Base-by-base conservation (phyloP, 106 monocot species). In the Amphibolis antarctica region DNA sequence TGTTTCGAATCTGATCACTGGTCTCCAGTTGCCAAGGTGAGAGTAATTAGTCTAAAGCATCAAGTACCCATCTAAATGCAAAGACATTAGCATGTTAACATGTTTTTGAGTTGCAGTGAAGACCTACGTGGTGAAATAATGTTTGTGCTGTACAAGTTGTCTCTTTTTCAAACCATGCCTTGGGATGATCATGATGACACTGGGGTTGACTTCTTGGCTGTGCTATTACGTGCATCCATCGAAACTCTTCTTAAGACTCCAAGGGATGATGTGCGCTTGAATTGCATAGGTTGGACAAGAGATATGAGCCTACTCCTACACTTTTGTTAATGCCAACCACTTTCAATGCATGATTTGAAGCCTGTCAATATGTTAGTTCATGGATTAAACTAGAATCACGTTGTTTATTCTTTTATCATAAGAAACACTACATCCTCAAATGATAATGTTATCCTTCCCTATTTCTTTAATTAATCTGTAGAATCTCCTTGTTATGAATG, bases 81-180 rank as follows among this genome's bases (percentile, higher is more conserved):
- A 27, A 28, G 17, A 12, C n/a, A 22, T 42, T 60, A 15, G 29
- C 48, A 18, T 64, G 18, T 45, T 29, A 44, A 50, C 10, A 30
- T 19, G 28, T 53, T 62, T 13, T 44, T 67, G 24, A 42, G 12
- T 43, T 26, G 19, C 49, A 98, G 98, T 46, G 90, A 98, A 77
- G 91, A 98, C 69, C 71, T 91, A 36, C 78, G 85, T 47, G 98
- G 98, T 28, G 98, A 98, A 54, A 83, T 90, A 36, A 46, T 98
- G 53, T 98, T 85, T 56, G 75, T 98, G 46, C 78, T 98, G 44
- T 98, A 85, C 73, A 98, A 85, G 69, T 74, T 98, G 26, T 87
- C 72, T 28, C 45, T 71, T 10, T 28, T 74, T 10, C 78, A 69
- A 59, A 80, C 70, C 27, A 77, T 76, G 23, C 80, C 78, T 48